A percentile compares a stretch with the other conserved stretches of the same genome.
Evolutionary conservation across 2,329 filamentous ascomycete genomes (phyloP).

Genomic region (Reticulascus tulasneorum): DNA sequence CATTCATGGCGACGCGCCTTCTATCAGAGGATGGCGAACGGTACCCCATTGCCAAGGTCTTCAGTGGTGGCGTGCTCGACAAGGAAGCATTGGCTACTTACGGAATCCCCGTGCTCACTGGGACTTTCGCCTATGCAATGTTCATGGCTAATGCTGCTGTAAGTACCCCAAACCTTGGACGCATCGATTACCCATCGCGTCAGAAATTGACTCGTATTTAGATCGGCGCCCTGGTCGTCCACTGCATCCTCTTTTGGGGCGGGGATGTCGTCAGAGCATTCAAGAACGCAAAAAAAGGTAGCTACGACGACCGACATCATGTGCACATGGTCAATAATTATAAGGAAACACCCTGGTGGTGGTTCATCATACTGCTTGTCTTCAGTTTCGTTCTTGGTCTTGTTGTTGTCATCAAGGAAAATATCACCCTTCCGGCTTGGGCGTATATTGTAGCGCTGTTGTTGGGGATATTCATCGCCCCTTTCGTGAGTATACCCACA

Average conservation of each 20-base stretch:
- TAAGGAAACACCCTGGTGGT: slow-evolving; percentile 46
- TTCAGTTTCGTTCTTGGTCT: slow-evolving; percentile 42
- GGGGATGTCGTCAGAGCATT: slow-evolving; percentile 44
- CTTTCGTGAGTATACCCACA: slow-evolving; percentile 33
- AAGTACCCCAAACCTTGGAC: slow-evolving; percentile 19
- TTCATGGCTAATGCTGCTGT: slow-evolving; percentile 55
- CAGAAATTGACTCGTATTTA: slow-evolving; percentile 18
- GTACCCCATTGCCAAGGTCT: slow-evolving; percentile 37
- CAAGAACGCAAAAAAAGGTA: slow-evolving; percentile 38
- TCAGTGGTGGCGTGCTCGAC: slow-evolving; percentile 36
- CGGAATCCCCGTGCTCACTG: slow-evolving; percentile 44
- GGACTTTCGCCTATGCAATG: slow-evolving; percentile 47
- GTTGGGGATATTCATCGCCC: slow-evolving; percentile 43
- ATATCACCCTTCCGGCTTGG: slow-evolving; percentile 44
- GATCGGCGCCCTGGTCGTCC: slow-evolving; percentile 52
- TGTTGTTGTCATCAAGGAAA: slow-evolving; percentile 39
- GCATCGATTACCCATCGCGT: not conserved
- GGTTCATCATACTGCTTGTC: slow-evolving; percentile 38
- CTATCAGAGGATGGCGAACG: slow-evolving; percentile 31
- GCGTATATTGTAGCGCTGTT: slow-evolving; percentile 42
- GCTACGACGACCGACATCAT: slow-evolving; percentile 48
- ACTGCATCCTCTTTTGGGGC: slow-evolving; percentile 53
- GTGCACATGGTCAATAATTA: slow-evolving; percentile 48
- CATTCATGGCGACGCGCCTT: slow-evolving; percentile 52
- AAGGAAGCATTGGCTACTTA: slow-evolving; percentile 33